Evolutionary conservation across 805 yeast genomes (phyloP), one percentile per base, ranked within the genome.

Genomic region (Yamadazyma olivae): DNA sequence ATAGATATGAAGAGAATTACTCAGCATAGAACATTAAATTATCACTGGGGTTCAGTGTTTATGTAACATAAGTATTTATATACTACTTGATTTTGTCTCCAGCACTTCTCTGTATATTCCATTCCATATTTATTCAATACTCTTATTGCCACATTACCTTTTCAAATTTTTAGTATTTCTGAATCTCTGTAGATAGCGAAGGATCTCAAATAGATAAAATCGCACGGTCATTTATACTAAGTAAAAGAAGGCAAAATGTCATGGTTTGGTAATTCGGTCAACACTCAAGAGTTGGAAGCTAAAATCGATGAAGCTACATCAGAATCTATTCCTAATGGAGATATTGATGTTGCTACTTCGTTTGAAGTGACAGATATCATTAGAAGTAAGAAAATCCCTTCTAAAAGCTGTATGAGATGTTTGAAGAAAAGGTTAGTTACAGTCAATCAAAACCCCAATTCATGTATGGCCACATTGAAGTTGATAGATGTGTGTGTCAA

Each of bases 251-350:
- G 10, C 10, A 20, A 20, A n/a, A 75, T 75, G 81, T 64, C 81
- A 21, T 76, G 81, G 81, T 75, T 75, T 48, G 57, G 70, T 34
- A 59, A 60, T 14, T 52, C 55, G 9, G 43, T 58, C 6, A 53
- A 63, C 12, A 51, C 59, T 3, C 55, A 60, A 3, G 69, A 63
- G 24, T 53, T 85, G 26, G 93, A 83, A 46, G 70, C 66, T 32
- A 76, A 81, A 47, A 78, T 90, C 25, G 76, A 73, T 36, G 77
- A 74, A 44, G 95, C 96, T 13, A 87, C 96, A 1, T 81, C 90
- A 25, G 95, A 88, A 56, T 67, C 85, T n/a, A 83, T 90, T 30
- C 97, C 97, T 4, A 79, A 83, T 52, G 97, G 97, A 2, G 96
- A 90, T 51, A 71, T 84, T 30, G 96, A 90, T 51, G 63, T 83